Evolutionary conservation across 108 stramenopile species (phyloP), one percentile per base, ranked within the genome.

Genomic region (Chaetoceros tenuissimus): DNA sequence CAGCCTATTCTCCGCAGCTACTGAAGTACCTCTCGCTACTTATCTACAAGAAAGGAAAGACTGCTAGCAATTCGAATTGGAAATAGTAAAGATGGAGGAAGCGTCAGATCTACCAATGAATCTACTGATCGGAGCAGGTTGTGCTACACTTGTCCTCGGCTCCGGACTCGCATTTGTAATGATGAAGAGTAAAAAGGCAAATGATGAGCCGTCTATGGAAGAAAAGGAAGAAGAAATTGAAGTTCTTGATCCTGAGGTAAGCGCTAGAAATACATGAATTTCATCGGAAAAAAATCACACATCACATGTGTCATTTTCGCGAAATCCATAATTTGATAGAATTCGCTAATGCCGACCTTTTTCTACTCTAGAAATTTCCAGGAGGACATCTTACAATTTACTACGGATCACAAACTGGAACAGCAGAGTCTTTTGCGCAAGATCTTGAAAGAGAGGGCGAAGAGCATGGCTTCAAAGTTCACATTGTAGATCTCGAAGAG

Each of bases 321-420:
- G n/a, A n/a, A n/a, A n/a, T n/a, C n/a, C n/a, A n/a, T n/a, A n/a
- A n/a, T n/a, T n/a, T n/a, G n/a, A n/a, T n/a, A n/a, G n/a, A n/a
- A n/a, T n/a, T n/a, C n/a, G n/a, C n/a, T n/a, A n/a, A n/a, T n/a
- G n/a, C n/a, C n/a, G n/a, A n/a, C n/a, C n/a, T n/a, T 45, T 54
- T 7, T n/a, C 20, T 22, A 21, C 24, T 34, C 0, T 13, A 57
- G 56, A 74, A 89, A 78, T 84, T 79, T 52, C 88, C 94, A 44
- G 85, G 87, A 30, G 84, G 85, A 18, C 52, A 73, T 8, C 66
- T 94, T 3, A 75, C 73, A 20, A 62, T 98, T 31, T 97, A 93
- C 68, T 99, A 88, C 70, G 98, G 94, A 22, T 90, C 87, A 20
- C 97, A 99, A 73, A 99, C 98, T 21, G 98, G 98, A 31, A 99